Percentiles rank a stretch among this genome's conserved stretches.
Conservation (phyloP, 2,329 filamentous ascomycete genomes). For the Monilinia laxa region DNA sequence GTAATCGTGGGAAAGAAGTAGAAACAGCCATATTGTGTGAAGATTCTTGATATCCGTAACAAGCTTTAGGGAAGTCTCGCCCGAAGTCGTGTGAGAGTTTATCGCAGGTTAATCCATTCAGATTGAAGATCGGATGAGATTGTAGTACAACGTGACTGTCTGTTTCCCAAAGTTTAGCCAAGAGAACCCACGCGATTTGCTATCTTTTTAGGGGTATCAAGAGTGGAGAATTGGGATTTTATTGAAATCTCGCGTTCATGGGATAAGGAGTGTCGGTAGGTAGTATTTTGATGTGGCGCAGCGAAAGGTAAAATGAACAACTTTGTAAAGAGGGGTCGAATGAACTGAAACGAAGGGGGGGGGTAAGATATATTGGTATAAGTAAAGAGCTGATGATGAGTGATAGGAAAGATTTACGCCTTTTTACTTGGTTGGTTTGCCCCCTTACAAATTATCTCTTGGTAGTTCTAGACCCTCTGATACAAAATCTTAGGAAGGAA, state of each 20-base stretch:
- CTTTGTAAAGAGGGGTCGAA: constrained; percentile 13
- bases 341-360: constrained; percentile 5
- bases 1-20: constrained; percentile 30
- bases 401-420: background rate
- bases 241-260: background rate
- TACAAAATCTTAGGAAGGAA: too few relatives aligned
- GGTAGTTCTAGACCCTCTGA: too few relatives aligned
- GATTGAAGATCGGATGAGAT: background rate
- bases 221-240: constrained; percentile 1
- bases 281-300: constrained; percentile 20
- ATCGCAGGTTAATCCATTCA: constrained; percentile 6
- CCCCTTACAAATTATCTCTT: background rate
- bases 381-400: background rate
- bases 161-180: constrained; percentile 7
- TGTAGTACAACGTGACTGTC: background rate
- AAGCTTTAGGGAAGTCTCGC: constrained; percentile 3
- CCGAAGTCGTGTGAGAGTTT: background rate
- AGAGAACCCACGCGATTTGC: background rate
- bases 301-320: background rate
- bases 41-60: background rate
- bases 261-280: background rate
- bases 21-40: constrained; percentile 32
- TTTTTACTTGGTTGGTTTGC: constrained; percentile 1
- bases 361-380: background rate
- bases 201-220: background rate